Conservation (phyloP, 139 green algal species). For the Coelastrella sp. region DNA sequence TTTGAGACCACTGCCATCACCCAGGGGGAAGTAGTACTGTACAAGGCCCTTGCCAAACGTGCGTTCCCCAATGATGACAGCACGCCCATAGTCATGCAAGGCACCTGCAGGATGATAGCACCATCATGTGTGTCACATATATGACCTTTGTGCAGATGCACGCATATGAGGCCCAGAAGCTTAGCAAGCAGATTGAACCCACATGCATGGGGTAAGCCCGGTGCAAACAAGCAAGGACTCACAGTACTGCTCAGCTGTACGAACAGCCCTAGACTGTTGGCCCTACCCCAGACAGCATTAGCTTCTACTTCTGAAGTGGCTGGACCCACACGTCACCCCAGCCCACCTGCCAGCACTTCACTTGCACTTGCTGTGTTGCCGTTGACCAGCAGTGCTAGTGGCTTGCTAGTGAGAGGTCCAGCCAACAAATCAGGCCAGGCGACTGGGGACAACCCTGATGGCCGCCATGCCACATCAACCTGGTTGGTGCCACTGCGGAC, state of each 20-base stretch:
- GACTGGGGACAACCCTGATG: conserved; percentile 45
- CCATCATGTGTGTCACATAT: too few species aligned
- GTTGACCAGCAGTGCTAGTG: conserved; percentile 71
- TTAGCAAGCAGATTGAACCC: too few species aligned
- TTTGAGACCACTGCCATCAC: conserved; percentile 73
- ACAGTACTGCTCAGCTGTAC: too few species aligned
- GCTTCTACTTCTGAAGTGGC: too few species aligned
- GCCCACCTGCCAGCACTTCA: conserved; percentile 65
- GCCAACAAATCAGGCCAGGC: conserved; percentile 52
- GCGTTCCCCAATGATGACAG: conserved; percentile 64
- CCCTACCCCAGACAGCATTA: too few species aligned
- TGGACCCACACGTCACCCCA: background rate
- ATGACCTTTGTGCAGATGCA: too few species aligned
- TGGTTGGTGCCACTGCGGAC: conserved; percentile 7
- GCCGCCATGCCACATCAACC: conserved; percentile 48
- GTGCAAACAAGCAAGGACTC: too few species aligned
- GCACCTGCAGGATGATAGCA: conserved; percentile 51
- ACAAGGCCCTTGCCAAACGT: conserved; percentile 69
- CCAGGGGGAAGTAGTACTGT: conserved; percentile 79
- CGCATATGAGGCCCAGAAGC: too few species aligned
- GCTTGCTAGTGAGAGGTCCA: conserved; percentile 51
- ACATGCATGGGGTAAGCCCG: too few species aligned
- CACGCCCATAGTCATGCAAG: conserved; percentile 66
- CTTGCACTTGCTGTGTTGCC: conserved; percentile 62
- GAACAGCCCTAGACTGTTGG: too few species aligned